Evolutionary conservation across 192 early-diverging fungal genomes (phyloP).

Genomic region (Gamsiella multidivaricata): DNA sequence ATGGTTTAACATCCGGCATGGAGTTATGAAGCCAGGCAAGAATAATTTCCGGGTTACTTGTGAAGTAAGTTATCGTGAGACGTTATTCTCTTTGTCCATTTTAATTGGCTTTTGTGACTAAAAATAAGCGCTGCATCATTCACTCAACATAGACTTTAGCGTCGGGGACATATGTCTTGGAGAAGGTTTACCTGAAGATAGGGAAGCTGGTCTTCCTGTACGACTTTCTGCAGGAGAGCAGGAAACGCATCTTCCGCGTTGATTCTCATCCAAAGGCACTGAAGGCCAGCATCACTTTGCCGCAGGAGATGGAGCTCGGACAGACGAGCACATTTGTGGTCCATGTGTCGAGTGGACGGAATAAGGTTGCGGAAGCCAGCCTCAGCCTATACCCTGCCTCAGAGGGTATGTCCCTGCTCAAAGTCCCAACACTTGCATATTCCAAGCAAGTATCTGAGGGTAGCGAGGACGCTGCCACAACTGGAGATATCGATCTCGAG

Average conservation of each 20-base stretch:
- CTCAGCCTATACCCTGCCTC: slow-evolving; percentile 32
- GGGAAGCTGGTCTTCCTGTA: slow-evolving; percentile 71
- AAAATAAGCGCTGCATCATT: too few relatives aligned
- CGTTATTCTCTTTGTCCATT: too few relatives aligned
- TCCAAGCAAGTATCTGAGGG: slow-evolving; percentile 12
- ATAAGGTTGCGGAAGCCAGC: slow-evolving; percentile 37
- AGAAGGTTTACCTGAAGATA: slow-evolving; percentile 61
- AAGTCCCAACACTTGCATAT: slow-evolving; percentile 17
- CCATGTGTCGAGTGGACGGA: slow-evolving; percentile 47
- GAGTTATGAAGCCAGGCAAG: slow-evolving; percentile 60
- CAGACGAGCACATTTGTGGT: slow-evolving; percentile 52
- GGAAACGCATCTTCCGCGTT: slow-evolving; percentile 61
- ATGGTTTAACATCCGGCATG: slow-evolving; percentile 58
- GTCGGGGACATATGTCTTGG: slow-evolving; percentile 70
- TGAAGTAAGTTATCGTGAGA: slow-evolving; percentile 50
- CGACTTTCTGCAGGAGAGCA: slow-evolving; percentile 61
- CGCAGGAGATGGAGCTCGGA: slow-evolving; percentile 43
- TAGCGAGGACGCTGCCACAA: neutral
- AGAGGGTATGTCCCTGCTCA: slow-evolving; percentile 33
- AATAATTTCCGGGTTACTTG: slow-evolving; percentile 63
- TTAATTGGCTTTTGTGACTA: too few relatives aligned
- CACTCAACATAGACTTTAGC: slow-evolving; percentile 57
- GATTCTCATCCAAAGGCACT: slow-evolving; percentile 57
- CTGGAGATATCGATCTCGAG: slow-evolving; percentile 24
- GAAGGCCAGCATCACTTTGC: slow-evolving; percentile 49